Percentiles rank a stretch among this genome's conserved stretches.
These are phyloP conservation scores for Apium graveolens DNA, from an alignment of 129 eudicot genomes.

Conservation along the genomic window DNA sequence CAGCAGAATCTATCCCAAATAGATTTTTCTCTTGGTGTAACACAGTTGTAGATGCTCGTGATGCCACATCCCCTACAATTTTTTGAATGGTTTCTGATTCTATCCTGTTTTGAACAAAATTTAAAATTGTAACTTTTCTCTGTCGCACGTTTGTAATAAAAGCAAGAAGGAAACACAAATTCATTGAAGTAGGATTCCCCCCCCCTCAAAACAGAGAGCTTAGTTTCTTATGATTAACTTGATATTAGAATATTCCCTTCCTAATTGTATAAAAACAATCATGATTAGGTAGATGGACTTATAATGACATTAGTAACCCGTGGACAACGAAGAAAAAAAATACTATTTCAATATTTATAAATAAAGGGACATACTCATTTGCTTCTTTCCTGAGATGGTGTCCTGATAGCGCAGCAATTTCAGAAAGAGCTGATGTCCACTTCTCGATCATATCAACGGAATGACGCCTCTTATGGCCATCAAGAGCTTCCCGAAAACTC, in stretches of 20 bases:
- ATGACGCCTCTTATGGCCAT: background rate
- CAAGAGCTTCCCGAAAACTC: constrained; percentile 10
- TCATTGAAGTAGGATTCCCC: no score
- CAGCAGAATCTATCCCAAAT: background rate
- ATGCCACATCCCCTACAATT: background rate
- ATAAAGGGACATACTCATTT: background rate
- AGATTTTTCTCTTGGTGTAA: background rate
- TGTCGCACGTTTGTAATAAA: no score
- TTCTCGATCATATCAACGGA: background rate
- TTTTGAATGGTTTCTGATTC: background rate
- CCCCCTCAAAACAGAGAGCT: no score
- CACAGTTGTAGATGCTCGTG: background rate
- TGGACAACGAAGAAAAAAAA: no score
- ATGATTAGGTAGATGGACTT: no score
- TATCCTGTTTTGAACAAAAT: background rate
- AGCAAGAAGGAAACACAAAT: no score
- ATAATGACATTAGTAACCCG: no score
- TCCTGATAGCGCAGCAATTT: constrained; percentile 9
- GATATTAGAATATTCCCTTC: no score
- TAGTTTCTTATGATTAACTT: no score
- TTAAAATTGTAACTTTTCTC: no score
- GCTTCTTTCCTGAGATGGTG: background rate
- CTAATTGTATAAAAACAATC: no score
- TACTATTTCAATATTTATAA: no score
- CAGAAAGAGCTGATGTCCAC: constrained; percentile 9